These are phyloP conservation scores for Leptodontidium sp. DNA, from an alignment of 2,329 filamentous ascomycete species.

Conservation along the genomic window DNA sequence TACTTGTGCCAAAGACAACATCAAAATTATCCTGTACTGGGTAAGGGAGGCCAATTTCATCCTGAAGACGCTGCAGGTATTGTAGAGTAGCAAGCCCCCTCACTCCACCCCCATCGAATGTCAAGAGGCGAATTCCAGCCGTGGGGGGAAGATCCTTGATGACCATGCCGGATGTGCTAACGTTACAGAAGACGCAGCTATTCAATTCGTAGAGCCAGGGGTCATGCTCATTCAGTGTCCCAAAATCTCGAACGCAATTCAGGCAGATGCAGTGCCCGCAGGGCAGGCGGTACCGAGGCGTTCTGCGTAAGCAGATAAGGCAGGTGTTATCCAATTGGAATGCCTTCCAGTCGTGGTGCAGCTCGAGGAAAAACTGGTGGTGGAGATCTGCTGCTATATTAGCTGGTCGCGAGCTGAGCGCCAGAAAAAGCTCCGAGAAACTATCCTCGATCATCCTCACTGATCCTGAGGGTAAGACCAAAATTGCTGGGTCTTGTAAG, in stretches of 20 bases:
- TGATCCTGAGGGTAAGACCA: slow-evolving; percentile 2
- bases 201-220: neutral
- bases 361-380: neutral
- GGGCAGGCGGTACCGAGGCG: neutral
- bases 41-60: too few species aligned
- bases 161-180: neutral
- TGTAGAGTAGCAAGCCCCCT: slow-evolving; percentile 6
- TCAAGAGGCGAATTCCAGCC: slow-evolving; percentile 4
- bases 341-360: neutral
- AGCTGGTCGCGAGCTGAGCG: neutral
- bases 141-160: slow-evolving; percentile 4
- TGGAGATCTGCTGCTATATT: slow-evolving; percentile 2
- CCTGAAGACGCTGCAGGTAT: too few species aligned
- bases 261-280: neutral
- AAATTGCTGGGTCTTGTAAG: neutral
- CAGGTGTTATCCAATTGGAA: too few species aligned
- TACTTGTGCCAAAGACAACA: slow-evolving; percentile 4
- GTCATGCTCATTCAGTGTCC: neutral
- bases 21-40: slow-evolving; percentile 10
- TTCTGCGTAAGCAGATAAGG: neutral
- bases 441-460: neutral
- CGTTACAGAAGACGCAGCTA: slow-evolving; percentile 3
- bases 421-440: slow-evolving; percentile 1
- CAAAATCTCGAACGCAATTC: neutral
- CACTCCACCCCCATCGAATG: neutral